Evolutionary conservation across 164 flowering plant species (phyloP), one percentile per base, ranked within the genome.

Genomic region (Nelumbo lutea): DNA sequence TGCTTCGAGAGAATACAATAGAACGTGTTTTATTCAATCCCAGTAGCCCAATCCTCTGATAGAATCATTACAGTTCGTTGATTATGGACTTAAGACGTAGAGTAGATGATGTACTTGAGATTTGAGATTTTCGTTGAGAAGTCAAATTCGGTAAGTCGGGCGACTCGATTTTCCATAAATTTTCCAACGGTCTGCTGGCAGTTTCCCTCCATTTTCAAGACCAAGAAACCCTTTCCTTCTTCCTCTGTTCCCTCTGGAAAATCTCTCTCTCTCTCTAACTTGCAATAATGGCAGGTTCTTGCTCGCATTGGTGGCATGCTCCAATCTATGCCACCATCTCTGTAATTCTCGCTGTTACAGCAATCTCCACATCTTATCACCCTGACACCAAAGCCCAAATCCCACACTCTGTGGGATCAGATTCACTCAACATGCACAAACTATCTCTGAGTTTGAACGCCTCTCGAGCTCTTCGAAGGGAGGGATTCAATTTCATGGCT

Each of bases 401-500:
- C 53, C 45, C 78, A 1, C 6, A 68, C 10, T 50, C 68, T 59
- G 53, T 68, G 3, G n/a, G 13, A 13, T 38, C 68, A 59, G 9
- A 14, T 42, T 67, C 61, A 42, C 38, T 61, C 27, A 64, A 43
- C 13, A 0, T n/a, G 5, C 62, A 60, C 45, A 63, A 68, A 1
- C 75, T 84, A 64, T 58, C 70, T 1, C 27, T 53, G 14, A 13
- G 57, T 53, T 44, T 62, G 13, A 76, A 83, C 64, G 87, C 86
- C 62, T 80, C 87, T 6, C 44, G 2, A 42, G 74, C 86, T 48
- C 84, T 87, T 40, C 70, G 86, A 59, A 68, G 53, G 14, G 77
- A 84, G 3, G 89, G 89, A 1, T 90, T 83, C 83, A 71, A 67
- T 66, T 51, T 74, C 79, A 69, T 78, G 14, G 96, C 90, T 43